phyloP scores from a whole-genome alignment of 306 rosid species.

The Fragaria ananassa region DNA sequence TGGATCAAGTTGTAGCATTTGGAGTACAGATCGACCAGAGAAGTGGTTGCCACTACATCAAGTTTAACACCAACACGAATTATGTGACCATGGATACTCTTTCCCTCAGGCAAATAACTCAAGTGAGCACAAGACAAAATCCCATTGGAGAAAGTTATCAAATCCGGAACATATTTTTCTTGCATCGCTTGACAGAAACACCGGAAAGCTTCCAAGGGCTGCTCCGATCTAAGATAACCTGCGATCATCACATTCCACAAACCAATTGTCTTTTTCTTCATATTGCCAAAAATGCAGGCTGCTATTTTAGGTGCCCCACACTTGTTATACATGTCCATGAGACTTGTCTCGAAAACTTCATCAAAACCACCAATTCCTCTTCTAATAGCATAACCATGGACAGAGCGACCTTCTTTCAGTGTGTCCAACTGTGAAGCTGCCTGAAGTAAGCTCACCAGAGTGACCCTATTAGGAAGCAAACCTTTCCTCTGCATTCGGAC shows the following conservation, averaged over 20 bases:
- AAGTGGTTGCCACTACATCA: constrained; percentile 43
- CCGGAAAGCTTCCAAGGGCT: constrained; percentile 31
- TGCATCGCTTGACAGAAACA: constrained; percentile 33
- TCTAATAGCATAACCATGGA: constrained; percentile 51
- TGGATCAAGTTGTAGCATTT: constrained; percentile 35
- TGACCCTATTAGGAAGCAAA: constrained; percentile 41
- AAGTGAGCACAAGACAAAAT: constrained; percentile 36
- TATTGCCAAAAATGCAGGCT: constrained; percentile 32
- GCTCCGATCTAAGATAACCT: constrained; percentile 35
- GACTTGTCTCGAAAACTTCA: constrained; percentile 48
- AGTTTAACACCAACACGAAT: constrained; percentile 26
- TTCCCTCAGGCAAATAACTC: constrained; percentile 33
- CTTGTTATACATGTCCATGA: constrained; percentile 50
- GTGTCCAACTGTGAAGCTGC: constrained; percentile 25
- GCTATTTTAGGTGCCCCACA: constrained; percentile 36
- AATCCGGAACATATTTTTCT: constrained; percentile 39
- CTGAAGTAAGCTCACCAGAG: constrained; percentile 46
- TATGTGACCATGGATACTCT: constrained; percentile 51
- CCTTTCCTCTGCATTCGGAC: constrained; percentile 35
- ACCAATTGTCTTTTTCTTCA: constrained; percentile 36
- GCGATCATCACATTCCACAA: constrained; percentile 44
- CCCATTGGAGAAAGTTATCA: constrained; percentile 49
- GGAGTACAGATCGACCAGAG: constrained; percentile 45
- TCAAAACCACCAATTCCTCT: constrained; percentile 42
- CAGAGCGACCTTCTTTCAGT: constrained; percentile 32